Conservation (phyloP, 164 flowering plant genomes). For the Tetrastigma voinierianum region DNA sequence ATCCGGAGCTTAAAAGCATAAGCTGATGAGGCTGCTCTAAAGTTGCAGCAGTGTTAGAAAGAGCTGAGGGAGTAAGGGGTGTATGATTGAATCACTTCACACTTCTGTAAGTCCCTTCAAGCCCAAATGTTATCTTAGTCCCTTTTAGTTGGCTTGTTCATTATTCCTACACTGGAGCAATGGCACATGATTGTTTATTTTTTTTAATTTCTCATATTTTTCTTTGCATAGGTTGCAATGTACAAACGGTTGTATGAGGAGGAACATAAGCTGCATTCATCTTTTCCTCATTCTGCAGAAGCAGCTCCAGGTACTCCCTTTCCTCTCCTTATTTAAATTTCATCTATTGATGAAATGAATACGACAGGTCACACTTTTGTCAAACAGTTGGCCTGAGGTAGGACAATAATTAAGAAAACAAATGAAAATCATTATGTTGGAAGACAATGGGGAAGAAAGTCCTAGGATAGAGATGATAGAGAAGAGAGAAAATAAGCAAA, state of each 20-base stretch:
- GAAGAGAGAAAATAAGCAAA: too few relatives aligned
- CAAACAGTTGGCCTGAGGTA: too few relatives aligned
- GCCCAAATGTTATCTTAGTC: background rate
- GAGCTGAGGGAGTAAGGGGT: conserved; percentile 80
- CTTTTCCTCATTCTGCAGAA: conserved; percentile 37
- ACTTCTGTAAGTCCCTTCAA: conserved; percentile 51
- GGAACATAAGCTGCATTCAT: conserved; percentile 55
- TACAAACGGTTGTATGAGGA: conserved; percentile 92
- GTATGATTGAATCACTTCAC: conserved; percentile 93
- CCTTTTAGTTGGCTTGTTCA: background rate
- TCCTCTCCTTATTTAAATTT: background rate
- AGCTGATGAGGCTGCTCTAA: conserved; percentile 74
- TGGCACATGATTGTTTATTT: background rate
- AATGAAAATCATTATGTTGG: too few relatives aligned
- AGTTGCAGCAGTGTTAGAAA: conserved; percentile 69
- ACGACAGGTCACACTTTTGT: too few relatives aligned
- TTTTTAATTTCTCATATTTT: background rate
- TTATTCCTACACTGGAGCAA: background rate
- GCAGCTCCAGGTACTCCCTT: conserved; percentile 43
- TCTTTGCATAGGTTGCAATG: conserved; percentile 75
- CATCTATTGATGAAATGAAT: too few relatives aligned
- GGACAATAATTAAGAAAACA: too few relatives aligned
- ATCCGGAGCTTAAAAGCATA: conserved; percentile 63
- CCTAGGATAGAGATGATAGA: too few relatives aligned
- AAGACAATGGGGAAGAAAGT: too few relatives aligned